Conservation (phyloP, 495 filamentous ascomycete genomes). For the Talaromyces stipitatus region DNA sequence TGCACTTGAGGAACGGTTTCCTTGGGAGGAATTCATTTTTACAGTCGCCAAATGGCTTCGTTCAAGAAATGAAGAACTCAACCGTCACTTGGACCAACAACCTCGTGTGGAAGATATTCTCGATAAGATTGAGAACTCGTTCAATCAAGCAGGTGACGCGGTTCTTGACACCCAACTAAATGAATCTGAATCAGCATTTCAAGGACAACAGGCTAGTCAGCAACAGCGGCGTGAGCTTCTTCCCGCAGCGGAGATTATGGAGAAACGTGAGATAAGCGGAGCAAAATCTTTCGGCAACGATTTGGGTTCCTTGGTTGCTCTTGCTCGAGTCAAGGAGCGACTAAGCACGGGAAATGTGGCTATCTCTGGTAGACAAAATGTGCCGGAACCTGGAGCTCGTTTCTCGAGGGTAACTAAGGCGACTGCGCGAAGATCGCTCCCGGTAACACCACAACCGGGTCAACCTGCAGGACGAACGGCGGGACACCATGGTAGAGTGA, state of each 20-base stretch:
- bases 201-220: neutral
- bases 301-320: neutral
- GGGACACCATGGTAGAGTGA: slow-evolving; percentile 1
- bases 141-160: neutral
- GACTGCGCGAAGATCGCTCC: neutral
- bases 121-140: slow-evolving; percentile 9
- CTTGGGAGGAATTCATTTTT: slow-evolving; percentile 25
- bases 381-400: neutral
- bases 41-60: slow-evolving; percentile 26
- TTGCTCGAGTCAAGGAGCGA: neutral
- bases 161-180: neutral
- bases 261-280: neutral
- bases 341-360: neutral
- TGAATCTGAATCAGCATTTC: neutral
- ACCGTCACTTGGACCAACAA: slow-evolving; percentile 11
- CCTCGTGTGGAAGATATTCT: slow-evolving; percentile 16
- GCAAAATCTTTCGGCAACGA: neutral
- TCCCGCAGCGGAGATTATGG: neutral
- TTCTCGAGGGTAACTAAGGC: neutral
- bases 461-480: no score
- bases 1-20: slow-evolving; percentile 17
- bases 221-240: neutral
- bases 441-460: neutral
- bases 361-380: neutral
- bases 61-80: slow-evolving; percentile 26